Evolutionary conservation across 2,329 filamentous ascomycete genomes (phyloP).

Genomic region (Calycina herbarum): DNA sequence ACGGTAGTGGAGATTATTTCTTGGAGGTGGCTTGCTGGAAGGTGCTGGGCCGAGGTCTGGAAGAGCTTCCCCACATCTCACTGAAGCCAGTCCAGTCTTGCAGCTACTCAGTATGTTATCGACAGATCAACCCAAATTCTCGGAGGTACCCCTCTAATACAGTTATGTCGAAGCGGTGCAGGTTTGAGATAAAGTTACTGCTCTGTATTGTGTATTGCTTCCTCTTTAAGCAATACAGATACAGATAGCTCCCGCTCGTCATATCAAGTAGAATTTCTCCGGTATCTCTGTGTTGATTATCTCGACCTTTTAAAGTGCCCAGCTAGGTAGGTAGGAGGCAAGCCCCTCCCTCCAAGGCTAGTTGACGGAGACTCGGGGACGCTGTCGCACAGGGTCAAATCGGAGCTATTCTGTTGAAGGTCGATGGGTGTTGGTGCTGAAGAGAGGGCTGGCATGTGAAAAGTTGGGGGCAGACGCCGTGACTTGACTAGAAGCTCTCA

Average conservation of each 20-base stretch:
- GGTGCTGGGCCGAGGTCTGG: no score
- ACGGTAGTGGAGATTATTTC: no score
- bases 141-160: no score
- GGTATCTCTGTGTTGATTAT: neutral
- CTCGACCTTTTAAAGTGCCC: neutral
- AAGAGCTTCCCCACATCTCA: no score
- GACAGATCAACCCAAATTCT: no score
- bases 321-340: neutral
- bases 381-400: neutral
- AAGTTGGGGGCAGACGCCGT: slow-evolving; percentile 9
- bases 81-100: no score
- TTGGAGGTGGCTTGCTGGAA: no score
- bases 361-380: neutral
- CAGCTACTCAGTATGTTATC: no score
- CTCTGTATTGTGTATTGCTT: neutral
- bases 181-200: no score
- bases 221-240: neutral
- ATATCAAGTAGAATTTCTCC: no score
- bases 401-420: neutral
- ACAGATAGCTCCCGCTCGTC: no score
- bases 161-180: no score
- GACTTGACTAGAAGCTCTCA: slow-evolving; percentile 2
- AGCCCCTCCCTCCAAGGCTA: neutral
- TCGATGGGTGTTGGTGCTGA: slow-evolving; percentile 30
- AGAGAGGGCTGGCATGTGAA: slow-evolving; percentile 3